Evolutionary conservation across 192 early-diverging fungal genomes (phyloP), one percentile per base, ranked within the genome.

Genomic region (Kappamyces sp.): DNA sequence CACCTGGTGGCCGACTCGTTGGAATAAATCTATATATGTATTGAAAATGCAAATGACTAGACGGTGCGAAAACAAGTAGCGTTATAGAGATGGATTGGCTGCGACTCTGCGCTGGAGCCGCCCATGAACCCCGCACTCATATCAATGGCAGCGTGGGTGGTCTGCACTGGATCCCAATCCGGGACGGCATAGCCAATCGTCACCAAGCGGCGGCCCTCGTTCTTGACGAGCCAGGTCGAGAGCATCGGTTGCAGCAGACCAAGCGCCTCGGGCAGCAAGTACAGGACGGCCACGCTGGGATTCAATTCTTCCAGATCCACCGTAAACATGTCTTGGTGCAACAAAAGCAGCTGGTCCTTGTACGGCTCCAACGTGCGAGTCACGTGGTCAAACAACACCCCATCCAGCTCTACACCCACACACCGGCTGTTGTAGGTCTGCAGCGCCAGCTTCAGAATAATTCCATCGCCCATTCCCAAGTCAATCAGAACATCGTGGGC

Each of bases 381-480:
- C 35, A 65, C 11, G 50, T 68, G 66, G 22, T 5, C 7, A 30
- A 42, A 43, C 22, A 71, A 42, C 34, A 50, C 41, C 32, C 54
- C 54, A 42, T 71, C 69, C 5, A 68, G 45, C 45, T 71, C 69
- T 12, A 69, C 45, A 3, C 69, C 69, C 33, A 71, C 45, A 8
- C 47, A 38, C 5, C 43, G 60, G 4, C n/a, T 14, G 5, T 49
- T 49, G 12, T 43, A 43, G 4, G 55, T 33, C 6, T 22, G 2
- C 15, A 12, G 49, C 31, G 65, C 47, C 14, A 41, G 31, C 6
- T 15, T n/a, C 2, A 72, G 70, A 6, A 72, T 45, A 29, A 60
- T 47, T 7, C 57, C 70, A 50, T 72, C 70, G 5, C 70, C 70
- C 48, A 65, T 68, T 14, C 63, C 63, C 35, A 72, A 62, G 45